Evolutionary conservation across 2,329 filamentous ascomycete species (phyloP).

Genomic region (Alternaria atra): DNA sequence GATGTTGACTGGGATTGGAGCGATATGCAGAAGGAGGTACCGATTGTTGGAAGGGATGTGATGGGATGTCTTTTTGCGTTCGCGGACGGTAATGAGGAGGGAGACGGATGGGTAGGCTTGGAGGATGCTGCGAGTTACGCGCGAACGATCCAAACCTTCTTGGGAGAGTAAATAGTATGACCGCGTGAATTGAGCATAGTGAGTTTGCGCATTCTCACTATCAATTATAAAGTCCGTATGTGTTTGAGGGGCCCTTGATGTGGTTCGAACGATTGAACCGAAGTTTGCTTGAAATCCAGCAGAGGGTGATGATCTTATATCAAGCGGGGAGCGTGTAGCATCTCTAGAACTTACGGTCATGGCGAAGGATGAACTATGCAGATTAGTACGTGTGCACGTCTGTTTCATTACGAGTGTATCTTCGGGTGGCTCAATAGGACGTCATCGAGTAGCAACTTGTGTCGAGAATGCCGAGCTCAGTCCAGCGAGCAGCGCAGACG

Average conservation of each 20-base stretch:
- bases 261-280: no score
- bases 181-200: not conserved
- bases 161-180: not conserved
- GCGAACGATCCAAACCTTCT: not conserved
- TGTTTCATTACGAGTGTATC: not conserved
- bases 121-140: conserved; percentile 32
- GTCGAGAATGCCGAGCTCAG: no score
- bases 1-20: conserved; percentile 56
- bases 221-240: not conserved
- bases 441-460: no score
- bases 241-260: no score
- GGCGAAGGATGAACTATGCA: not conserved
- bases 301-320: no score
- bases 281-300: no score
- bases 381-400: not conserved
- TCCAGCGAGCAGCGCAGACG: no score
- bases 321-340: no score
- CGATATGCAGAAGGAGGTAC: conserved; percentile 43
- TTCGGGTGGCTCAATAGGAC: not conserved
- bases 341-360: not conserved
- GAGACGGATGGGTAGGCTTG: conserved; percentile 38
- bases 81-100: conserved; percentile 28
- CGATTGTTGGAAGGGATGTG: conserved; percentile 29
- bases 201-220: not conserved
- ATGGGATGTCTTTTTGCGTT: conserved; percentile 30